Percentiles rank a stretch among this genome's conserved stretches.
Evolutionary conservation across 331 rosid genomes (phyloP).

Genomic region (Dryas integrifolia): DNA sequence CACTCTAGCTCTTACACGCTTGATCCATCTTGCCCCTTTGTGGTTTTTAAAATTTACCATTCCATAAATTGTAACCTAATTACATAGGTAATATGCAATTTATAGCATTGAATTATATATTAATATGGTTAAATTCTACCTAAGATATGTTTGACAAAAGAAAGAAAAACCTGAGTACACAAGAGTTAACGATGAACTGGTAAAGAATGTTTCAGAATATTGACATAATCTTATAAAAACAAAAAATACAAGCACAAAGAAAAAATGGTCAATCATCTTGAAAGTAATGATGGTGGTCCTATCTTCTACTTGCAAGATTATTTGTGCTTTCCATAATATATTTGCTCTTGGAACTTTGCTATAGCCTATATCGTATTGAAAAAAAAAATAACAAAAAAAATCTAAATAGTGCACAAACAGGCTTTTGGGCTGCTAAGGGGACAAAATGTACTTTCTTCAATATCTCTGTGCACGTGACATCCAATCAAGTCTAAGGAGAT

Average conservation of each 20-base stretch:
- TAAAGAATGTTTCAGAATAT: no score
- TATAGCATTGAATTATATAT: no score
- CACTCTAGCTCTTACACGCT: no score
- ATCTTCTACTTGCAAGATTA: neutral
- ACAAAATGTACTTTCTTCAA: neutral
- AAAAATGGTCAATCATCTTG: neutral
- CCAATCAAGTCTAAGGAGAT: constrained; percentile 3
- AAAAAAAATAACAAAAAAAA: neutral
- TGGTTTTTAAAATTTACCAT: no score
- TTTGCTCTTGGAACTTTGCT: neutral
- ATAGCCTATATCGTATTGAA: neutral
- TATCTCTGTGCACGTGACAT: neutral
- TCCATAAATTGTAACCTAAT: no score
- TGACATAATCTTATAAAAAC: neutral
- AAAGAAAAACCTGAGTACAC: no score
- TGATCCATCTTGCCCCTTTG: no score
- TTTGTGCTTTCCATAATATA: constrained; percentile 1
- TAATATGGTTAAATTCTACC: neutral
- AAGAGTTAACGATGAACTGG: no score
- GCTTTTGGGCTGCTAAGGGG: neutral
- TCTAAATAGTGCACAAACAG: no score
- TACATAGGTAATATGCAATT: no score
- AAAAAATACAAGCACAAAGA: neutral
- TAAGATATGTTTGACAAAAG: neutral
- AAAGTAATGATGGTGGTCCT: neutral